Evolutionary conservation across 2,329 filamentous ascomycete species (phyloP), one percentile per base, ranked within the genome.

Genomic region (Ceratocystis variospora): DNA sequence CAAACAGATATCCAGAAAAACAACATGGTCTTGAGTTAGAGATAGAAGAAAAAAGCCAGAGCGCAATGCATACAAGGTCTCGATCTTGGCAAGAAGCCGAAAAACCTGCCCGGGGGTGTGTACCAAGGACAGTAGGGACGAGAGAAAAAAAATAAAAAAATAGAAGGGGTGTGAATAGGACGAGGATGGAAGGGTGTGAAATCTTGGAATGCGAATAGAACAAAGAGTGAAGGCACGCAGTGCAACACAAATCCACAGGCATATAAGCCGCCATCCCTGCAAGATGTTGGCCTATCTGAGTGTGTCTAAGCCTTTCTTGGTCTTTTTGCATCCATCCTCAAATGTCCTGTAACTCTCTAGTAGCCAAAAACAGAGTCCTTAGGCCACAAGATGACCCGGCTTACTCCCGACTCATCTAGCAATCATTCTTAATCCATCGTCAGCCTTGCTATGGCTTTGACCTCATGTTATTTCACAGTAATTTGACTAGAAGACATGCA

Each of bases 401-500:
- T 41, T 59, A 7, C 33, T 33, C 12, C 22, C 55, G 5, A 37
- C 10, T 12, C 55, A 33, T 37, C 55, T 10, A 59, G 17, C 28
- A 41, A 17, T 37, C 28, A 33, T 8, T 6, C 31, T 37, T 37
- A 8, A 59, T 6, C 33, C 55, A 33, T 59, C 55, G n/a, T 59
- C 55, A 59, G 25, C 55, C 55, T 59, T 59, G 25, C 55, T 33
- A 59, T 59, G 55, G 28, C 55, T 59, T 33, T 59, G 55, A 33
- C 55, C 55, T 59, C 28, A 33, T n/a, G 12, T 19, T 33, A 33
- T 37, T 37, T 37, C 31, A 25, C 19, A 41, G 37, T 10, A 53
- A 53, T 53, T 53, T 53, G 5, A 53, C 48, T 53, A 53, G 48
- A 25, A 25, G 19, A 53, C 48, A n/a, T 25, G 44, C 19, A 48